Evolutionary conservation across 345 rosid genomes (phyloP), one percentile per base, ranked within the genome.

Genomic region (Hypericum perforatum): DNA sequence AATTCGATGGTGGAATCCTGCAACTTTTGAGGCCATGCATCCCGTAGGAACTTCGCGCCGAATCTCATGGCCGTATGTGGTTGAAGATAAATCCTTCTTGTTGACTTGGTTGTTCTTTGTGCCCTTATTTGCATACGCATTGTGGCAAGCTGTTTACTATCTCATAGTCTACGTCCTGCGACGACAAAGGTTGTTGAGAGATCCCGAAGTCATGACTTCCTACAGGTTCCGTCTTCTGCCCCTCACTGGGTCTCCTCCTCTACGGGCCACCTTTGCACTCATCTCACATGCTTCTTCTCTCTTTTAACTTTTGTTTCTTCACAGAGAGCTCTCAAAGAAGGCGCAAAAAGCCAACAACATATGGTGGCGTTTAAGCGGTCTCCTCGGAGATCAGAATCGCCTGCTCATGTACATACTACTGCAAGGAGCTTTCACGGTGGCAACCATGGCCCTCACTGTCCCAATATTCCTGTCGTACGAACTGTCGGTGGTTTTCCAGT

Each of bases 121-220:
- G 72, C 98, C 98, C 7, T 70, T 91, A 70, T 82, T 63, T 44
- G 98, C 80, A 45, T 91, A 91, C 68, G 72, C 80, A 45, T 80
- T 91, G 41, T 91, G 98, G 98, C 98, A 91, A 69, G 75, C 63
- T 41, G 88, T 91, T 49, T 91, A 91, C 67, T 87, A 85, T 54
- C 83, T 91, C 53, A 82, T 91, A 39, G 98, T 91, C 67, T 69
- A 91, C 68, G 98, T 91, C 67, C 71, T 91, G 0, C 96, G 98
- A 40, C 74, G 88, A 38, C 98, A 91, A 68, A 78, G 98, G 73
- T 71, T 91, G 53, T 61, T 91, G 16, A 79, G 90, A 73, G 98
- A 91, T 70, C 98, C 98, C 53, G 98, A 91, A 78, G 98, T 91
- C 53, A 91, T 91, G 98, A 91, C 98, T 55, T 91, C 98, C 9